Percentiles rank a stretch among this genome's conserved stretches.
phyloP scores from a whole-genome alignment of 169 alveolate genomes.

The Fabrea salina region DNA sequence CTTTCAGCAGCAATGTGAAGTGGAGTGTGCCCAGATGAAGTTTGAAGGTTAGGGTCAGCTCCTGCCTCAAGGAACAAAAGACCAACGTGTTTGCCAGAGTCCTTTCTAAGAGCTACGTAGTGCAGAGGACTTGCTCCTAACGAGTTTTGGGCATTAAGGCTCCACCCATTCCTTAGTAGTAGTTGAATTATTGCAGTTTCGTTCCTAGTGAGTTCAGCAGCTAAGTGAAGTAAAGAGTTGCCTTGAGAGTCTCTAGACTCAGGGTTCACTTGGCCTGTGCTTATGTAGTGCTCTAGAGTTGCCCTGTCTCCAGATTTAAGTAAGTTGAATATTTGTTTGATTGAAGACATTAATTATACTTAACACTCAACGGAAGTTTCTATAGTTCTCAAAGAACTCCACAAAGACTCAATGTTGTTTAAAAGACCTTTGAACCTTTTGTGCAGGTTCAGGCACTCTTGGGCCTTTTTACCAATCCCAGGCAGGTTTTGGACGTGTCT shows the following conservation, averaged over 20 bases:
- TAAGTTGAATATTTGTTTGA: background rate
- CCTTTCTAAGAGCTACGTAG: constrained; percentile 24
- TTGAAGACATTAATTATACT: no score
- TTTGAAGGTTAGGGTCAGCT: constrained; percentile 12
- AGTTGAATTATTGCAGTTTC: background rate
- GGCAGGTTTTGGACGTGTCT: no score
- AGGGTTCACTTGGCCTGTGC: background rate
- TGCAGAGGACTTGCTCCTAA: constrained; percentile 33
- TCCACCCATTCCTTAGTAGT: constrained; percentile 11
- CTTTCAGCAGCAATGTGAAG: constrained; percentile 27
- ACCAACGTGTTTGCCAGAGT: background rate
- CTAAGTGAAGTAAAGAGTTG: constrained; percentile 25
- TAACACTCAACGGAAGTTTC: no score
- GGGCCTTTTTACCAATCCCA: no score
- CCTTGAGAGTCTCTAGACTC: background rate
- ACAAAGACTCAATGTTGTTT: no score
- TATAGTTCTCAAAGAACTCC: no score
- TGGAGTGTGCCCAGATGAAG: constrained; percentile 21
- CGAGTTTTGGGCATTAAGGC: constrained; percentile 3
- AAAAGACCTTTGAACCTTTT: no score
- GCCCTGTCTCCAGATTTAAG: constrained; percentile 32
- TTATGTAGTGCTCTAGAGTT: background rate
- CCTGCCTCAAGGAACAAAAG: background rate
- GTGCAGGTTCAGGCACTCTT: no score
- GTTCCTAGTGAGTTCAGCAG: constrained; percentile 16